Evolutionary conservation across 2,329 filamentous ascomycete genomes (phyloP).

Genomic region (Escovopsis weberi): DNA sequence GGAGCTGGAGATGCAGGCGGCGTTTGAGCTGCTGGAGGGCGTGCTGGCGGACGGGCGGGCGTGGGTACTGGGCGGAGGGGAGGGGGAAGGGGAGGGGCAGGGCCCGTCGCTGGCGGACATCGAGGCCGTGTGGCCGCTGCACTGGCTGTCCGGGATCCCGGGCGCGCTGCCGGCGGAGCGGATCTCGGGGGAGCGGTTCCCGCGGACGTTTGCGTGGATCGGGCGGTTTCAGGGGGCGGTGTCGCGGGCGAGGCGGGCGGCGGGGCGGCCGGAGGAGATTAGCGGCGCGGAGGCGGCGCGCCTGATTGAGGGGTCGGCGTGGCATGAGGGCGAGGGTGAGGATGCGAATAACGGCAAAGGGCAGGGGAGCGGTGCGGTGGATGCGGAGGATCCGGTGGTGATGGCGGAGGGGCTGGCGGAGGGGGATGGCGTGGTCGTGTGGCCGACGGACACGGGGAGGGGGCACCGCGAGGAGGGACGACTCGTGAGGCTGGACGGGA

Average conservation of each 20-base stretch:
- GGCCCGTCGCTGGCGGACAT: slow-evolving; percentile 48
- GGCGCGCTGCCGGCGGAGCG: slow-evolving; percentile 37
- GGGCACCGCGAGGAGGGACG: slow-evolving; percentile 42
- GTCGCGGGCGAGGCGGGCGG: slow-evolving; percentile 23
- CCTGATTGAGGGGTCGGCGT: slow-evolving; percentile 29
- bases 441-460: slow-evolving; percentile 47
- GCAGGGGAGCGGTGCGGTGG: slow-evolving; percentile 17
- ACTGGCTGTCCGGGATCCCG: slow-evolving; percentile 46
- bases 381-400: slow-evolving; percentile 32
- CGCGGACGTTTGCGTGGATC: slow-evolving; percentile 49
- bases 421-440: slow-evolving; percentile 42
- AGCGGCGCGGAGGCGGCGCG: slow-evolving; percentile 39
- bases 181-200: slow-evolving; percentile 39
- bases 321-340: slow-evolving; percentile 26
- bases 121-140: slow-evolving; percentile 52
- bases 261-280: slow-evolving; percentile 25
- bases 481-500: slow-evolving; percentile 34
- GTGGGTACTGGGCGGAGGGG: slow-evolving; percentile 43
- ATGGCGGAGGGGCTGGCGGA: slow-evolving; percentile 31
- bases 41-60: slow-evolving; percentile 50
- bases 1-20: slow-evolving; percentile 36
- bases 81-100: background rate
- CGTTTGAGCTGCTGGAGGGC: slow-evolving; percentile 46
- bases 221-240: slow-evolving; percentile 40
- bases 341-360: no score